Base-by-base conservation (phyloP, 345 rosid species). In the Citrus reticulata region DNA sequence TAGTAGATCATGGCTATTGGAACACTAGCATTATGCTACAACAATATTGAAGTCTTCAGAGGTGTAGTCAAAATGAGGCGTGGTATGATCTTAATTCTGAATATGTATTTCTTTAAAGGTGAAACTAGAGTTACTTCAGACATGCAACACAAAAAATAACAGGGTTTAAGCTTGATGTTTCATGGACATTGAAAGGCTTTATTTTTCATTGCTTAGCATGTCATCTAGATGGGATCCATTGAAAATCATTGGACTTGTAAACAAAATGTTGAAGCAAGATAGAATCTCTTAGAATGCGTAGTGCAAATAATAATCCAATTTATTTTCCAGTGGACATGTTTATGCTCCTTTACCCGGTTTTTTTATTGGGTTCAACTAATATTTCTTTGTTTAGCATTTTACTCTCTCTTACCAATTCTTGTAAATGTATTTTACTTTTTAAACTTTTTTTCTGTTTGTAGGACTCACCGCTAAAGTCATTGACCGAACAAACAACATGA, bases 61-160 rank as follows among this genome's bases (percentile, higher is more conserved):
- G 98, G 98, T 9, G 94, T 93, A 6, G 98, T 97, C 82, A 93
- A 97, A 82, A 81, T 97, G 93, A 94, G 99, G 87, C 95, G 98
- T 55, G 99, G 99, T 97, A 88, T 85, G 92, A 78, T 83, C 49
- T 30, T 83, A 24, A 34, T 73, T 72, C 54, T 10, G 2, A 37
- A 10, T 29, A 30, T 42, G 16, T 67, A 27, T 59, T 64, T 77
- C 73, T 68, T 70, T 70, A 46, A 22, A n/a, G 35, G 22, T 65
- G 69, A 20, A 65, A 51, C 63, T 42, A n/a, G 70, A 34, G 60
- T 40, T 29, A 49, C n/a, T 37, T 20, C 3, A 32, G 25, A 65
- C 11, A 0, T 75, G 70, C 9, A n/a, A 42, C 46, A 27, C 2
- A 17, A 30, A 49, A 32, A 49, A 75, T 11, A 14, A 75, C 24